phyloP scores from a whole-genome alignment of 495 filamentous ascomycete genomes.

The Lasiosphaeris hirsuta region DNA sequence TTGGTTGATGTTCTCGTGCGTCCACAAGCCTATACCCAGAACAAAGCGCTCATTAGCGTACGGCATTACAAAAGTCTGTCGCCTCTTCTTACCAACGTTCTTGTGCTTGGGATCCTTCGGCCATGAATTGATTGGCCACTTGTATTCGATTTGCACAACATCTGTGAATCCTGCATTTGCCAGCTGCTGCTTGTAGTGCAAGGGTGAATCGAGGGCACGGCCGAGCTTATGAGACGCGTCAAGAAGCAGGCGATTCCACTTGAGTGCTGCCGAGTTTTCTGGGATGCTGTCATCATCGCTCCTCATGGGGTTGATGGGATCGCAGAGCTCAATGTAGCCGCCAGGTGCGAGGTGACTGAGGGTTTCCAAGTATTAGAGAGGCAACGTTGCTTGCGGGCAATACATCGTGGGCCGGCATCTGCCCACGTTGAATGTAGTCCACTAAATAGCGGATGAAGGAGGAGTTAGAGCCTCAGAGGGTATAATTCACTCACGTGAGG shows the following conservation, averaged over 20 bases:
- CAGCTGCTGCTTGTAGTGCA: constrained; percentile 14
- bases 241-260: constrained; percentile 25
- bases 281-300: constrained; percentile 27
- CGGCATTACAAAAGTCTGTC: too few relatives aligned
- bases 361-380: not conserved
- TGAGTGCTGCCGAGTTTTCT: constrained; percentile 19
- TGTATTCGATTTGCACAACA: constrained; percentile 22
- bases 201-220: constrained; percentile 13
- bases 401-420: too few relatives aligned
- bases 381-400: too few relatives aligned
- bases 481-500: constrained; percentile 9
- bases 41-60: too few relatives aligned
- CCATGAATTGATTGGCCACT: constrained; percentile 46
- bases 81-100: constrained; percentile 19
- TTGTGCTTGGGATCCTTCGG: constrained; percentile 44
- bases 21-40: constrained; percentile 24
- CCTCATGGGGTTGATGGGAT: constrained; percentile 14
- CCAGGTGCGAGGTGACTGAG: constrained; percentile 36
- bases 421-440: too few relatives aligned
- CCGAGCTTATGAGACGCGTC: constrained; percentile 28
- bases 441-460: too few relatives aligned
- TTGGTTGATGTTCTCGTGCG: constrained; percentile 5
- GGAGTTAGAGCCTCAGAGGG: not conserved
- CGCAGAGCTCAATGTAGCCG: constrained; percentile 33
- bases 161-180: constrained; percentile 29